Evolutionary conservation across 768 basidiomycete species (phyloP).

Genomic region (Suillus sp.): DNA sequence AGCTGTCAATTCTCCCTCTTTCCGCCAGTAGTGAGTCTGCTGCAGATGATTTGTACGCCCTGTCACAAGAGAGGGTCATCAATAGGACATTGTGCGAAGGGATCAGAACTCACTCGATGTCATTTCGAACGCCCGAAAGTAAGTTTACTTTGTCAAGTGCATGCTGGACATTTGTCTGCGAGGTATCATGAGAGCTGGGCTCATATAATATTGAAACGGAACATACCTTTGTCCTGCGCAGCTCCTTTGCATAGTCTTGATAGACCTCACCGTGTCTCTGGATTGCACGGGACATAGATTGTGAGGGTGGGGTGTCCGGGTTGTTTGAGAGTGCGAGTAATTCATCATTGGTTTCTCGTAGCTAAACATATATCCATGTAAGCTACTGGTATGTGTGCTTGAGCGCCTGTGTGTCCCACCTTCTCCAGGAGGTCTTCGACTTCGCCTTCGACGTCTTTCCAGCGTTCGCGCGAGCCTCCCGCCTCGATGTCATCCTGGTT

Average conservation of each 20-base stretch:
- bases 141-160: conserved; percentile 88
- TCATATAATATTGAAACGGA: background rate
- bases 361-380: conserved; percentile 43
- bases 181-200: conserved; percentile 7
- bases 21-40: conserved; percentile 88
- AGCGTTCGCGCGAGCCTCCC: conserved; percentile 66
- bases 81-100: background rate
- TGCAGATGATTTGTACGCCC: conserved; percentile 88
- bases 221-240: conserved; percentile 79
- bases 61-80: conserved; percentile 30
- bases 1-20: conserved; percentile 86
- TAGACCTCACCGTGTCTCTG: conserved; percentile 90
- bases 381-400: conserved; percentile 4
- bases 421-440: conserved; percentile 85
- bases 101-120: conserved; percentile 76
- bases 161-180: conserved; percentile 74
- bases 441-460: conserved; percentile 84
- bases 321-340: conserved; percentile 67
- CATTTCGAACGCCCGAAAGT: conserved; percentile 88
- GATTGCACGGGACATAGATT: conserved; percentile 85
- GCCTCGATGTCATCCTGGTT: conserved; percentile 66
- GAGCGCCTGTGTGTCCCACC: conserved; percentile 42
- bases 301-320: conserved; percentile 70
- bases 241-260: conserved; percentile 84
- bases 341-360: conserved; percentile 85